Base-by-base conservation (phyloP, 2,329 filamentous ascomycete genomes). In the Fusarium luffae region DNA sequence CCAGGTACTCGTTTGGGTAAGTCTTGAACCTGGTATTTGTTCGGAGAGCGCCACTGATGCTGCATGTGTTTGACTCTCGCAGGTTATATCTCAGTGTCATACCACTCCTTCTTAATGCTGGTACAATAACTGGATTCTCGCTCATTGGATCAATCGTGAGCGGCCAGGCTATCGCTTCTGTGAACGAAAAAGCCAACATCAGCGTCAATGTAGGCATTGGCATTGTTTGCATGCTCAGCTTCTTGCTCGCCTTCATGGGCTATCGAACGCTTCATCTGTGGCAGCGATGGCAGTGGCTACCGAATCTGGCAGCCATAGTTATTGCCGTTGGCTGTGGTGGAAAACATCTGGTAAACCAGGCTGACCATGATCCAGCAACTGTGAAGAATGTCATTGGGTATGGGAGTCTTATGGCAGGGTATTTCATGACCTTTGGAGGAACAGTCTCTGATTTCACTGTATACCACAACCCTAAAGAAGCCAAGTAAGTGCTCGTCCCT, bases 1-100 rank as follows among this genome's bases (percentile, higher is more conserved):
- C 88, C n/a, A 82, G 88, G 30, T 90, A 88, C 76, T 84, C 85
- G 1, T 90, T 88, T 72, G 86, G 86, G 81, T 85, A 44, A 30
- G 71, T 42, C 30, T 27, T 14, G 21, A 16, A 12, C 25, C 10
- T 43, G 19, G 27, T 27, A 12, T 40, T 50, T 13, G 11, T 25
- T 34, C 11, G n/a, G 18, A 21, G 25, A 6, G 14, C 30, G 12
- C 19, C 28, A 34, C 56, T 74, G 59, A 75, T 43, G 21, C 18
- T 27, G 25, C 7, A 23, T 11, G 32, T 16, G 7, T 41, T 13
- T 14, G 37, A 7, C 10, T 10, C 12, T 23, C 4, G 18, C 30
- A 82, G 82, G 2, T 74, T 82, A 18, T 86, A 87, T 75, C 79
- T 87, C 11, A 83, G 85, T 19, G 83, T 81, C 0, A 75, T 89